Base-by-base conservation (phyloP, 2,329 filamentous ascomycete species). In the Ophiostoma sp. region DNA sequence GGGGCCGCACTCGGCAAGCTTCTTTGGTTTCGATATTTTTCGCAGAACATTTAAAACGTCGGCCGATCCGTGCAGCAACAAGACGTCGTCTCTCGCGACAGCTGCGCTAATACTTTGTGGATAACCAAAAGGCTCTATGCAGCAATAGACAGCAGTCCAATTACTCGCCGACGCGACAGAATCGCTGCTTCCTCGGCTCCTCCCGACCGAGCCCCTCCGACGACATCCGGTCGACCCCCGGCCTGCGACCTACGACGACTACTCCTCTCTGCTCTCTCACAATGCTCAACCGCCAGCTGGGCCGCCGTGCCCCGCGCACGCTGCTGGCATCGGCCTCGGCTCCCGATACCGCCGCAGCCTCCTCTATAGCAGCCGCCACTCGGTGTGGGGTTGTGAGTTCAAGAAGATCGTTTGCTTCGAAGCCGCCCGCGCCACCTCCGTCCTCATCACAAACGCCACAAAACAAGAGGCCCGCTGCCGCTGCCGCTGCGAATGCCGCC, bases 391-490 rank as follows among this genome's bases (percentile, higher is more conserved):
- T 47, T 55, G 4, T 41, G 36, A 6, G n/a, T 14, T 47, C 42
- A n/a, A 64, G 42, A 38, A 65, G 69, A 52, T 14, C 49, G 6
- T 71, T 71, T 62, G 70, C 71, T 16, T 68, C 71, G 16, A 72
- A 70, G 64, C 70, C 70, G 58, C 69, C 70, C 16, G 41, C 69
- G 8, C n/a, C 66, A 42, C 49, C 66, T 27, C 27, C 49, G 8
- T 55, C 49, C 14, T 41, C 62, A 14, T 47, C 62, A 40, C 66
- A 62, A 16, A 5, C 47, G 2, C 27, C 27, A 27, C 27, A 27
- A 2, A 27, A 27, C 27, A 27, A 27, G 27, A 27, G 27, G 27
- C 27, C 27, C 27, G 27, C 27, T 27, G 27, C 27, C 27, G 27
- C 27, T 27, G 27, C 27, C 27, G 27, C 27, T 27, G 27, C 27